These are phyloP conservation scores for Aspergillus persii DNA, from an alignment of 2,329 filamentous ascomycete genomes.

Conservation along the genomic window DNA sequence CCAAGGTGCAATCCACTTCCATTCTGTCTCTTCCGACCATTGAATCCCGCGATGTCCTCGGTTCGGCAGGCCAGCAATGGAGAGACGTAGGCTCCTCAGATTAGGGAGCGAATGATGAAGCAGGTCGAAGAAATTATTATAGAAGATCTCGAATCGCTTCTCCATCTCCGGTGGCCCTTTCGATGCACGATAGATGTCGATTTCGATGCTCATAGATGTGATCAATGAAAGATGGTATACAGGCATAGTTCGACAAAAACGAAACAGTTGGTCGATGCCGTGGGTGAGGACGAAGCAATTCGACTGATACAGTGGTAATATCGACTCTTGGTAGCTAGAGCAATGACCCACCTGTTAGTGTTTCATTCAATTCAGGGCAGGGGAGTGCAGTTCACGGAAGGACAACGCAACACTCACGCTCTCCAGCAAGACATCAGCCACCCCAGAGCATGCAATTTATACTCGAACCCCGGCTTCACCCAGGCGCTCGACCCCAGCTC, in stretches of 20 bases:
- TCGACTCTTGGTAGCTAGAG: background rate
- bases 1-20: slow-evolving; percentile 8
- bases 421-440: slow-evolving; percentile 9
- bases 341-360: background rate
- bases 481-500: slow-evolving; percentile 4
- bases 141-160: background rate
- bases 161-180: slow-evolving; percentile 6
- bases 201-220: slow-evolving; percentile 6
- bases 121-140: slow-evolving; percentile 2
- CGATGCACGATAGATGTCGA: slow-evolving; percentile 8
- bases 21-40: slow-evolving; percentile 2
- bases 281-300: slow-evolving; percentile 11
- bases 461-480: slow-evolving; percentile 8
- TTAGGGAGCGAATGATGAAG: background rate
- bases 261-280: slow-evolving; percentile 11
- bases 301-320: slow-evolving; percentile 2
- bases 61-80: slow-evolving; percentile 6
- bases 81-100: slow-evolving; percentile 1
- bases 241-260: slow-evolving; percentile 5
- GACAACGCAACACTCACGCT: slow-evolving; percentile 1
- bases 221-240: background rate
- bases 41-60: background rate
- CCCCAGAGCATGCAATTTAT: slow-evolving; percentile 6
- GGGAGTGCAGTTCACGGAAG: background rate
- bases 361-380: too few species aligned